A percentile compares a stretch with the other conserved stretches of the same genome.
These are phyloP conservation scores for Asterochloris sp. DNA, from an alignment of 139 green algal genomes.

Conservation along the genomic window DNA sequence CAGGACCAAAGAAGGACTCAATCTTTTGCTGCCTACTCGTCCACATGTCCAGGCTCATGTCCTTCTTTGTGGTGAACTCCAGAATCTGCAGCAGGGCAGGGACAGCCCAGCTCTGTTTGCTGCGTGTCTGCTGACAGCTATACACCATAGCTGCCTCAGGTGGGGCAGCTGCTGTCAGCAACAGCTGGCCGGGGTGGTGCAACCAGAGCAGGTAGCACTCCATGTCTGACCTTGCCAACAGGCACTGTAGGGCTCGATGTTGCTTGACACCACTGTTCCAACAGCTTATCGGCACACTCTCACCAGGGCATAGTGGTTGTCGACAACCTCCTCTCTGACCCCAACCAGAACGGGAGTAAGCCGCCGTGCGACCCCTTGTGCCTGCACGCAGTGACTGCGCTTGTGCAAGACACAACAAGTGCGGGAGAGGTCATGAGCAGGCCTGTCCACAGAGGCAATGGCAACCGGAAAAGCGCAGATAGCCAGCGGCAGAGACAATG, in stretches of 20 bases:
- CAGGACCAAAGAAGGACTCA: constrained; percentile 91
- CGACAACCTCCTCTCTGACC: constrained; percentile 80
- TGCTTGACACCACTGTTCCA: neutral
- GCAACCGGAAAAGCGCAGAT: too few species aligned
- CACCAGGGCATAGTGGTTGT: constrained; percentile 69
- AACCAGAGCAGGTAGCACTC: neutral
- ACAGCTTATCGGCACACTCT: neutral
- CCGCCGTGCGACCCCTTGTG: constrained; percentile 22
- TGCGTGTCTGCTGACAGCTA: neutral
- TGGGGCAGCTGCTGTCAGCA: neutral
- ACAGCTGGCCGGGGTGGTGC: neutral
- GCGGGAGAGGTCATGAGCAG: too few species aligned
- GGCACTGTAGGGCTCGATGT: neutral
- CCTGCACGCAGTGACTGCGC: neutral
- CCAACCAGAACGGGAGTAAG: constrained; percentile 68
- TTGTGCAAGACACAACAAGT: too few species aligned
- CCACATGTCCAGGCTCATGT: constrained; percentile 59
- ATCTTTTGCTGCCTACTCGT: constrained; percentile 71
- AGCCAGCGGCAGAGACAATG: too few species aligned
- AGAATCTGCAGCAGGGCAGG: constrained; percentile 41
- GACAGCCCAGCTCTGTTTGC: neutral
- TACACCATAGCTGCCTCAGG: neutral
- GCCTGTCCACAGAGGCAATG: too few species aligned
- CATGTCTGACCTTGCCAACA: neutral
- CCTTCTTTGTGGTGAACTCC: constrained; percentile 76